Evolutionary conservation across 257 asterid species (phyloP).

Genomic region (Agastache rugosa): DNA sequence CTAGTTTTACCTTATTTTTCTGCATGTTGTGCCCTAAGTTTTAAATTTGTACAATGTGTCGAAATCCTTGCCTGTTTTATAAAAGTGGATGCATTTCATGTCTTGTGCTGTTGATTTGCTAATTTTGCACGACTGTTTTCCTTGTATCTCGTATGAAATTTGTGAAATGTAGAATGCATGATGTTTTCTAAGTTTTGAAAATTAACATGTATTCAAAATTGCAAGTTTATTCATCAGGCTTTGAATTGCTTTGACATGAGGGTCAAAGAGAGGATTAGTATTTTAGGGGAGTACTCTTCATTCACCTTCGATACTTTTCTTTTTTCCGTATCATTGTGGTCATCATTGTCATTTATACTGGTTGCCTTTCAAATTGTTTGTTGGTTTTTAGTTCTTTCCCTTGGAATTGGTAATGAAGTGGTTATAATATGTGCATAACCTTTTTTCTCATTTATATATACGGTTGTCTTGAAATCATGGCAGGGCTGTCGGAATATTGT

Average conservation of each 20-base stretch:
- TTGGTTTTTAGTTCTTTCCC: conserved; percentile 7
- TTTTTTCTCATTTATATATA: conserved; percentile 6
- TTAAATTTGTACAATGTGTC: conserved; percentile 16
- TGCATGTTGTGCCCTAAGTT: conserved; percentile 10
- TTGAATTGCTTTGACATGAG: conserved; percentile 6
- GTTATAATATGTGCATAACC: not conserved
- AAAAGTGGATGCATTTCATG: not conserved
- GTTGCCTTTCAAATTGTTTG: not conserved
- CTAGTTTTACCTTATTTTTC: conserved; percentile 28
- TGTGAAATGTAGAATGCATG: conserved; percentile 5
- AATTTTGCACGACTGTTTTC: conserved; percentile 1
- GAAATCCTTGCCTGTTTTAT: not conserved
- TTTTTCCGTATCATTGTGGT: not conserved
- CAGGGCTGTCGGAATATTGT: not conserved
- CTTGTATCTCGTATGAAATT: conserved; percentile 19
- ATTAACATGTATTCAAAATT: not conserved
- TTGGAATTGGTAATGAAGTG: conserved; percentile 8
- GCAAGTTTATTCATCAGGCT: conserved; percentile 9
- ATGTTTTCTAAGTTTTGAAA: not conserved
- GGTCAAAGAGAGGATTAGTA: conserved; percentile 7
- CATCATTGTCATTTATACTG: not conserved
- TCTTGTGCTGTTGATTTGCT: conserved; percentile 17
- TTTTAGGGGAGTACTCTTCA: conserved; percentile 4
- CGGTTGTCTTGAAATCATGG: not conserved
- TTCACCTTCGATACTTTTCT: conserved; percentile 1